phyloP scores from a whole-genome alignment of 2,329 filamentous ascomycete species.

The Microascus cirrosus region DNA sequence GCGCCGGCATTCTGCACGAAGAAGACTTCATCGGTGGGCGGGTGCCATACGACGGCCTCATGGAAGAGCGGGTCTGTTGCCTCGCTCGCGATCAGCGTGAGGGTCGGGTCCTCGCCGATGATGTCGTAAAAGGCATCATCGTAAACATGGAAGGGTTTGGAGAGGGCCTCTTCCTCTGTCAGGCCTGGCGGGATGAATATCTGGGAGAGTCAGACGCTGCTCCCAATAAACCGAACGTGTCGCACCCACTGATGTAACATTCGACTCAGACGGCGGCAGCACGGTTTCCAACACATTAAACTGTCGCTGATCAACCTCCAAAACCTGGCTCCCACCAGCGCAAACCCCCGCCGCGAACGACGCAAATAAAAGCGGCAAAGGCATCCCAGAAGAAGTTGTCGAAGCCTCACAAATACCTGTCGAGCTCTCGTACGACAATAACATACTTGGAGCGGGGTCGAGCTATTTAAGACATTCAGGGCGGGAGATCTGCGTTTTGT shows the following conservation, averaged over 20 bases:
- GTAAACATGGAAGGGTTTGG: slow-evolving; percentile 32
- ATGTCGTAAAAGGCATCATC: slow-evolving; percentile 37
- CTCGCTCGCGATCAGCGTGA: slow-evolving; percentile 35
- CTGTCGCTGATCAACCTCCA: slow-evolving; percentile 25
- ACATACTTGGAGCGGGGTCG: too few relatives aligned
- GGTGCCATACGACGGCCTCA: slow-evolving; percentile 42
- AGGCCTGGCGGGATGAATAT: slow-evolving; percentile 32
- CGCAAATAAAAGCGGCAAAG: background rate
- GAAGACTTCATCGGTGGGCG: slow-evolving; percentile 38
- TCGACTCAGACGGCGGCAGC: slow-evolving; percentile 20
- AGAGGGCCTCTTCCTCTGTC: slow-evolving; percentile 21
- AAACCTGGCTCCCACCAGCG: background rate
- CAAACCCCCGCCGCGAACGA: background rate
- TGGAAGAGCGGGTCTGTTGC: slow-evolving; percentile 37
- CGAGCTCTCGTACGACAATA: too few relatives aligned
- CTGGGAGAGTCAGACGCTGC: slow-evolving; percentile 16
- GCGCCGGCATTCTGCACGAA: slow-evolving; percentile 42
- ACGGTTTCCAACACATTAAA: slow-evolving; percentile 29
- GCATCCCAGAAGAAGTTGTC: background rate
- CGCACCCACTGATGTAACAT: slow-evolving; percentile 15
- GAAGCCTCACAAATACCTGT: too few relatives aligned
- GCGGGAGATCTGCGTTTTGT: too few relatives aligned
- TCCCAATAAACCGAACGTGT: background rate
- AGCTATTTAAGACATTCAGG: too few relatives aligned
- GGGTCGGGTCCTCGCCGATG: slow-evolving; percentile 33